These are phyloP conservation scores for Mucor lusitanicus DNA, from an alignment of 371 early-diverging fungal species.

Conservation along the genomic window DNA sequence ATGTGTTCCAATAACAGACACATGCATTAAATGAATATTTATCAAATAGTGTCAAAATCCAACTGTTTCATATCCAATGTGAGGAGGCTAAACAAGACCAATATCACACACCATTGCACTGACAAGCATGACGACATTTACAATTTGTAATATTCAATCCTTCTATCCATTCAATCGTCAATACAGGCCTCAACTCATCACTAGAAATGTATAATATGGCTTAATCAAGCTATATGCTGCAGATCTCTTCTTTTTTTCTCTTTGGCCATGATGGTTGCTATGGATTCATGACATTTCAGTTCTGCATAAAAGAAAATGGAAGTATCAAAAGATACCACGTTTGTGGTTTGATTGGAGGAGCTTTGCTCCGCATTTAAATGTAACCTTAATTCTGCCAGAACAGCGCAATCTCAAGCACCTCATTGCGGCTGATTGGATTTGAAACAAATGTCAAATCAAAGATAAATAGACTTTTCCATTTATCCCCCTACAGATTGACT, in stretches of 20 bases:
- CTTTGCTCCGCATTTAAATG: conserved; percentile 5
- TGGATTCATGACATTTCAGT: background rate
- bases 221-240: background rate
- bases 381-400: background rate
- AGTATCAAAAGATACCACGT: conserved; percentile 6
- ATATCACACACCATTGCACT: background rate
- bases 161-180: background rate
- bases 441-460: background rate
- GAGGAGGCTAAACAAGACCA: background rate
- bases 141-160: background rate
- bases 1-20: background rate
- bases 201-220: background rate
- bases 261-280: background rate
- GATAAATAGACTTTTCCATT: background rate
- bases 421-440: background rate
- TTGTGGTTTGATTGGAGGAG: conserved; percentile 7
- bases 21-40: background rate
- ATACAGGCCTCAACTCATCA: background rate
- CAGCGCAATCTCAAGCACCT: background rate
- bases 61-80: background rate
- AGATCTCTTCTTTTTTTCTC: background rate
- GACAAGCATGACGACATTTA: background rate
- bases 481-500: background rate
- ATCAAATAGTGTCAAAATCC: background rate
- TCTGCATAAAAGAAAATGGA: background rate